phyloP scores from a whole-genome alignment of 2,329 filamentous ascomycete genomes.

The Mycosphaerella sp. region DNA sequence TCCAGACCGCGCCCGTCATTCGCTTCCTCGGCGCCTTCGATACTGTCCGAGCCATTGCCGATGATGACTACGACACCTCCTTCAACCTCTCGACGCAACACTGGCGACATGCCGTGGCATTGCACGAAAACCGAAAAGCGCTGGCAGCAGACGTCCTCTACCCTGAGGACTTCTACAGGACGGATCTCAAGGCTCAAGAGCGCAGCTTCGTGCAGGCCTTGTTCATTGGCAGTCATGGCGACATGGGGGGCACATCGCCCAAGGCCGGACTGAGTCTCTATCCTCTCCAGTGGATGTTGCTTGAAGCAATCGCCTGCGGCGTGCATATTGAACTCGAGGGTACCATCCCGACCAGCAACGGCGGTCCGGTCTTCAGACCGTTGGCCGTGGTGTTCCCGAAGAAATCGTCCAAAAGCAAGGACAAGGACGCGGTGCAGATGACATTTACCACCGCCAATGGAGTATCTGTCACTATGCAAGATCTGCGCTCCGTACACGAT shows the following conservation, averaged over 20 bases:
- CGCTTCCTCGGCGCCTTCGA: constrained; percentile 38
- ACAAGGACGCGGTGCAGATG: constrained; percentile 10
- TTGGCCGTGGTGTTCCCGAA: constrained; percentile 18
- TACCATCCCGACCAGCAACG: not conserved
- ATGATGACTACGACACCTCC: constrained; percentile 29
- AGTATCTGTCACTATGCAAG: constrained; percentile 19
- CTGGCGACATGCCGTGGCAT: constrained; percentile 36
- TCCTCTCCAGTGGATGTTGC: constrained; percentile 40
- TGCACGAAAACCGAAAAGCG: constrained; percentile 35
- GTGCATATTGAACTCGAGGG: constrained; percentile 12
- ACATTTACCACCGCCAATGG: constrained; percentile 19
- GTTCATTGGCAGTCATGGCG: constrained; percentile 37
- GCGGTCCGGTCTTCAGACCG: not conserved
- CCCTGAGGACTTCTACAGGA: constrained; percentile 18
- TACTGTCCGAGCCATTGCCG: constrained; percentile 31
- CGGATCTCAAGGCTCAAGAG: constrained; percentile 12
- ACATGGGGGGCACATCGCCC: constrained; percentile 35
- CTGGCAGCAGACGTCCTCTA: constrained; percentile 28
- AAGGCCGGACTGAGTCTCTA: constrained; percentile 39
- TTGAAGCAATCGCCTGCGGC: constrained; percentile 26
- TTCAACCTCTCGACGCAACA: constrained; percentile 34
- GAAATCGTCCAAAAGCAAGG: constrained; percentile 5
- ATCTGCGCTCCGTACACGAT: constrained; percentile 24
- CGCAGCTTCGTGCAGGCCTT: constrained; percentile 36
- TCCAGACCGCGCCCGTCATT: constrained; percentile 30